Percentiles rank a stretch among this genome's conserved stretches.
phyloP scores from a whole-genome alignment of 345 rosid genomes.

The Aurinia saxatilis region DNA sequence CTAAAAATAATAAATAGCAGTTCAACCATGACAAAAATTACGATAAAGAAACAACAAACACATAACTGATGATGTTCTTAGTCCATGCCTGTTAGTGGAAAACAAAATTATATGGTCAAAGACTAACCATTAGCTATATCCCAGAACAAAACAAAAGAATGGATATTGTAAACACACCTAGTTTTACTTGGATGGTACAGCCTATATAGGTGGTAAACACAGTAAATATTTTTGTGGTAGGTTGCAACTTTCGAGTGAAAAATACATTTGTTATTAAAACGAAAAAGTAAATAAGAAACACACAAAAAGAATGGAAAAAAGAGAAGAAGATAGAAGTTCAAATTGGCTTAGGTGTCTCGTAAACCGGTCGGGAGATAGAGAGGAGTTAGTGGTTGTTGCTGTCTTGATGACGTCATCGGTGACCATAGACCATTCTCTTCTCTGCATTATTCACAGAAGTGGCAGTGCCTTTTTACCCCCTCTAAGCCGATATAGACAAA shows the following conservation, averaged over 20 bases:
- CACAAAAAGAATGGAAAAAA: neutral
- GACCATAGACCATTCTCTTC: slow-evolving; percentile 11
- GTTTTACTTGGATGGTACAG: slow-evolving; percentile 4
- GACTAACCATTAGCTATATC: neutral
- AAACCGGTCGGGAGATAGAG: slow-evolving; percentile 8
- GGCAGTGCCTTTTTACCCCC: slow-evolving; percentile 20
- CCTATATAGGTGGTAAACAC: slow-evolving; percentile 1
- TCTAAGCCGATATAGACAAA: neutral
- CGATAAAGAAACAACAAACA: too few relatives aligned
- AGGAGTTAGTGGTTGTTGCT: slow-evolving; percentile 39
- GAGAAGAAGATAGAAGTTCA: neutral
- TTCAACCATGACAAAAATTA: too few relatives aligned
- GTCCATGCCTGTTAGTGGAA: neutral
- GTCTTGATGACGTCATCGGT: slow-evolving; percentile 40
- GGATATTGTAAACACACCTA: slow-evolving; percentile 1
- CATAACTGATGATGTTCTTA: too few relatives aligned
- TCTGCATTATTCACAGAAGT: slow-evolving; percentile 21
- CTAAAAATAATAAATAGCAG: too few relatives aligned
- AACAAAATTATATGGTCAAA: neutral
- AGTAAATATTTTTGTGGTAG: neutral
- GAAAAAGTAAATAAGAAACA: neutral
- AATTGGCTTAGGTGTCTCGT: slow-evolving; percentile 8
- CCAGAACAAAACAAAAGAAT: neutral
- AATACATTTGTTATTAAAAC: neutral
- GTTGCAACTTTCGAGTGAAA: slow-evolving; percentile 2